phyloP scores from a whole-genome alignment of 768 basidiomycete species.

The Termitomyces sp. region DNA sequence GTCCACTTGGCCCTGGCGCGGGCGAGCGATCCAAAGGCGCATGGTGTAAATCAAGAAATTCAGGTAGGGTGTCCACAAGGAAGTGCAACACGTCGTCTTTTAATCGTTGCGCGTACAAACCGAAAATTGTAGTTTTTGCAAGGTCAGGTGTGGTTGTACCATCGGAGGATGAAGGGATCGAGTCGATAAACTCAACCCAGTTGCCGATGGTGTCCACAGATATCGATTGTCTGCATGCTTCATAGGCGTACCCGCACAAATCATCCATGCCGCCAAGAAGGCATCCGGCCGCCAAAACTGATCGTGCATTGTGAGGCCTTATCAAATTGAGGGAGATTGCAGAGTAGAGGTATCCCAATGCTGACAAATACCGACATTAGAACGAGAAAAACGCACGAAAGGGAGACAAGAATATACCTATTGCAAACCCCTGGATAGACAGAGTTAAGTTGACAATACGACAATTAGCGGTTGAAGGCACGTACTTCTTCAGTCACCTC shows the following conservation, averaged over 20 bases:
- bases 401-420: conserved; percentile 44
- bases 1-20: conserved; percentile 45
- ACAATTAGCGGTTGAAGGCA: conserved; percentile 14
- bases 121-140: conserved; percentile 61
- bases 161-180: conserved; percentile 48
- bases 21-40: conserved; percentile 37
- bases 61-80: conserved; percentile 73
- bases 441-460: conserved; percentile 13
- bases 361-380: conserved; percentile 34
- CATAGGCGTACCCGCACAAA: conserved; percentile 76
- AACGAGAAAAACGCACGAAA: conserved; percentile 11
- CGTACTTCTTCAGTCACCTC: conserved; percentile 84
- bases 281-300: conserved; percentile 82
- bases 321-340: conserved; percentile 66
- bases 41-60: conserved; percentile 53
- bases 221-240: conserved; percentile 74
- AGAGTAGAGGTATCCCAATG: conserved; percentile 81
- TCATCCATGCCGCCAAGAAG: conserved; percentile 88
- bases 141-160: conserved; percentile 51
- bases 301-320: conserved; percentile 77
- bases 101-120: conserved; percentile 72
- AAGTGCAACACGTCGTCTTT: conserved; percentile 78
- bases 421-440: conserved; percentile 63
- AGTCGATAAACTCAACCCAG: conserved; percentile 78
- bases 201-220: conserved; percentile 68